Conservation (phyloP, 805 yeast genomes). For the Hanseniaspora clermontiae region DNA sequence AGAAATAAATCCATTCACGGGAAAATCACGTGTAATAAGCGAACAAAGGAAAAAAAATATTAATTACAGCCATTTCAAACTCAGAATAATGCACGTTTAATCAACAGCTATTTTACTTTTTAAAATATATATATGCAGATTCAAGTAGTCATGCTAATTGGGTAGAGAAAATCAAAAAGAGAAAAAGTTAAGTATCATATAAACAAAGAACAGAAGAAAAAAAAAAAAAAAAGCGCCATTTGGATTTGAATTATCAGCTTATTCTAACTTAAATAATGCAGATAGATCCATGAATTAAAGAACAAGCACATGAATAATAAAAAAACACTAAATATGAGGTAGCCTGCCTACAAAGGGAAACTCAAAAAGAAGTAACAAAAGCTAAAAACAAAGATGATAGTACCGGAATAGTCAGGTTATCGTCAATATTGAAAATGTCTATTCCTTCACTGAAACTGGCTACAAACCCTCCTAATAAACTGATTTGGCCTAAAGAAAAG, state of each 20-base stretch:
- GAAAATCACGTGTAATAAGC: background rate
- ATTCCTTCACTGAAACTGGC: conserved; percentile 83
- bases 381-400: conserved; percentile 58
- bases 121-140: conserved; percentile 7
- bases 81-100: too few species aligned
- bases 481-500: conserved; percentile 40
- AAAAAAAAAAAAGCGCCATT: too few species aligned
- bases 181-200: background rate
- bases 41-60: too few species aligned
- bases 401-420: conserved; percentile 88
- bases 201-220: background rate
- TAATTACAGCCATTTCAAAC: too few species aligned
- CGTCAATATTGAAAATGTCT: conserved; percentile 67
- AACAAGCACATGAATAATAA: too few species aligned
- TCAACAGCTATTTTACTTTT: background rate
- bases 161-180: too few species aligned
- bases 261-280: too few species aligned
- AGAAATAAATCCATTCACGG: background rate
- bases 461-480: conserved; percentile 59
- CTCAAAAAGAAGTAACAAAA: conserved; percentile 29
- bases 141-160: conserved; percentile 6
- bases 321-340: too few species aligned
- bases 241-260: too few species aligned
- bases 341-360: background rate
- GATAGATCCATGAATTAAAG: too few species aligned